Percentiles rank a stretch among this genome's conserved stretches.
Evolutionary conservation across 148 eudicot genomes (phyloP).

Genomic region (Dianthus caryophyllus): DNA sequence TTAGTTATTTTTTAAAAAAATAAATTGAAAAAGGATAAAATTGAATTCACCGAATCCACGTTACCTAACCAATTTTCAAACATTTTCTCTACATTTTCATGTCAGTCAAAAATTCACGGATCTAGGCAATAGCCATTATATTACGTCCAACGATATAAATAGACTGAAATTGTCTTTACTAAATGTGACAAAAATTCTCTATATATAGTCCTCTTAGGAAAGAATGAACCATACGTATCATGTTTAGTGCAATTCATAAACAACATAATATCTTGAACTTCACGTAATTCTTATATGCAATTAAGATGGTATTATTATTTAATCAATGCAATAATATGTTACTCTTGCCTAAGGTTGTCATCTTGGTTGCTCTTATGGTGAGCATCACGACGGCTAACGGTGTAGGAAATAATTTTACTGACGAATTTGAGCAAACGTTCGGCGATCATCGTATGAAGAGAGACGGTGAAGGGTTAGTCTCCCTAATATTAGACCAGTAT

Average conservation of each 20-base stretch:
- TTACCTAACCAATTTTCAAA: too few species aligned
- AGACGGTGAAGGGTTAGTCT: conserved; percentile 19
- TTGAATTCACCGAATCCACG: too few species aligned
- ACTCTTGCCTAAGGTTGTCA: conserved; percentile 6
- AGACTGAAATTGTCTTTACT: too few species aligned
- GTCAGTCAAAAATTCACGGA: neutral
- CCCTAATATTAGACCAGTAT: conserved; percentile 36
- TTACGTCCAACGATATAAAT: neutral
- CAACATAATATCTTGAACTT: neutral
- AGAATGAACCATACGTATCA: neutral
- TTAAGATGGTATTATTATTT: neutral
- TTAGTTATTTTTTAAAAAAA: too few species aligned
- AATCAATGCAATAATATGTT: neutral
- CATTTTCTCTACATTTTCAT: too few species aligned
- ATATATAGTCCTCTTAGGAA: neutral
- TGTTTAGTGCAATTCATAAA: neutral
- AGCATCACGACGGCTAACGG: conserved; percentile 12
- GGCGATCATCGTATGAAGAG: conserved; percentile 35
- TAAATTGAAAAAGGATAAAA: too few species aligned
- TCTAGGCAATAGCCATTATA: neutral
- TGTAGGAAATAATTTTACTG: conserved; percentile 23
- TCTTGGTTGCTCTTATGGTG: conserved; percentile 16
- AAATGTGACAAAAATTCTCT: neutral
- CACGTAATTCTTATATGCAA: neutral
- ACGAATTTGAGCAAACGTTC: conserved; percentile 38